Base-by-base conservation (phyloP, 108 stramenopile genomes). In the Pseudonitzschia multistriata region DNA sequence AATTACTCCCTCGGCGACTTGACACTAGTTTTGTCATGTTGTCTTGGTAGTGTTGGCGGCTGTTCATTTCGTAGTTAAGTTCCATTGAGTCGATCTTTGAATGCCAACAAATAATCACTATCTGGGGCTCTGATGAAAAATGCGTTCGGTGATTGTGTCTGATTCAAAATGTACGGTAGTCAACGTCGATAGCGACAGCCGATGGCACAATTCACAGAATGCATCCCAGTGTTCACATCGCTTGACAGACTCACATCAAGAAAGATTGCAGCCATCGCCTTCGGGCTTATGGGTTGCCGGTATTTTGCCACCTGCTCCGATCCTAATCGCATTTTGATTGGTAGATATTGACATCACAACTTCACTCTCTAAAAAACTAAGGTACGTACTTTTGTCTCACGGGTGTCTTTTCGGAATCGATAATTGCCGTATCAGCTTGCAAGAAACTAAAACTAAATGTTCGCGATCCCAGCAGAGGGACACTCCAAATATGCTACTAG, bases 1-100 rank as follows among this genome's bases (percentile, higher is more conserved):
- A 45, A 24, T 64, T 64, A 42, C 63, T 64, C 13, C 63, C 63
- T 22, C 63, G 21, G 25, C 63, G 39, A 64, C 63, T 64, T 25
- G 63, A 40, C 17, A 59, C 57, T 10, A 59, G 6, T n/a, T 34
- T 59, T 0, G n/a, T 33, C 57, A 59, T 59, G 3, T 27, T 59
- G 34, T 59, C 31, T 33, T 2, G 57, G 8, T 29, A 1, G 17
- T 45, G 17, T 13, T 17, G 42, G 42, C 17, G 42, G 17, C 11
- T 45, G 8, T 45, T 45, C 42, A 45, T 45, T 45, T 13, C 17
- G 42, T 45, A 45, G 42, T 45, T 17, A 2, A 1, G 42, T 45
- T 13, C 17, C 1, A 17, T 13, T 2, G 17, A 45, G 17, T 45
- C 42, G 17, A 45, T 45, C 42, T 45, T 45, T 45, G 42, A 45